Percentiles rank a stretch among this genome's conserved stretches.
Evolutionary conservation across 805 yeast species (phyloP).

Genomic region (Maudiozyma serrabonitensis): DNA sequence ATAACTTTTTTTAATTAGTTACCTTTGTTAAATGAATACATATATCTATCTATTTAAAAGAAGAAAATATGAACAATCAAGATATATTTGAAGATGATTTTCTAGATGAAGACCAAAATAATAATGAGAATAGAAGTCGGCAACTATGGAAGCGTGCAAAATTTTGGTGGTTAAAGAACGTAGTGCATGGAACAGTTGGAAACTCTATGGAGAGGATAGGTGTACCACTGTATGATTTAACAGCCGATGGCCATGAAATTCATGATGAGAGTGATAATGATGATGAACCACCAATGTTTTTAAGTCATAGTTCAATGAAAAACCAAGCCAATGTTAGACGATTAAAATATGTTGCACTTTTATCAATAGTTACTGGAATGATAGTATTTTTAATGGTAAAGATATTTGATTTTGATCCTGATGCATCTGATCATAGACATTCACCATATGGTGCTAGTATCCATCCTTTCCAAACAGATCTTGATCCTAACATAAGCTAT

Average conservation of each 20-base stretch:
- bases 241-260: conserved; percentile 8
- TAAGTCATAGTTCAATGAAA: background rate
- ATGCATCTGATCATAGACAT: background rate
- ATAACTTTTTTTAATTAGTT: no score
- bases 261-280: background rate
- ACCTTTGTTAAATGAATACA: no score
- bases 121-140: conserved; percentile 8
- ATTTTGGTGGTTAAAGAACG: conserved; percentile 3
- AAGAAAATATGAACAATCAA: background rate
- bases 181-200: background rate
- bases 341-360: background rate
- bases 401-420: background rate
- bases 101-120: background rate
- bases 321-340: background rate
- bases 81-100: conserved; percentile 1
- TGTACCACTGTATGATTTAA: conserved; percentile 17
- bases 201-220: conserved; percentile 5
- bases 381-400: conserved; percentile 1
- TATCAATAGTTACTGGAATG: background rate
- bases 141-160: conserved; percentile 8
- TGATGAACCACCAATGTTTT: background rate
- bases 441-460: background rate
- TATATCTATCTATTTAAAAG: background rate
- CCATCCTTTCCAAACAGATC: background rate
- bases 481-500: conserved; percentile 13